phyloP scores from a whole-genome alignment of 352 stramenopile genomes.

The Elongisporangium anandrum region DNA sequence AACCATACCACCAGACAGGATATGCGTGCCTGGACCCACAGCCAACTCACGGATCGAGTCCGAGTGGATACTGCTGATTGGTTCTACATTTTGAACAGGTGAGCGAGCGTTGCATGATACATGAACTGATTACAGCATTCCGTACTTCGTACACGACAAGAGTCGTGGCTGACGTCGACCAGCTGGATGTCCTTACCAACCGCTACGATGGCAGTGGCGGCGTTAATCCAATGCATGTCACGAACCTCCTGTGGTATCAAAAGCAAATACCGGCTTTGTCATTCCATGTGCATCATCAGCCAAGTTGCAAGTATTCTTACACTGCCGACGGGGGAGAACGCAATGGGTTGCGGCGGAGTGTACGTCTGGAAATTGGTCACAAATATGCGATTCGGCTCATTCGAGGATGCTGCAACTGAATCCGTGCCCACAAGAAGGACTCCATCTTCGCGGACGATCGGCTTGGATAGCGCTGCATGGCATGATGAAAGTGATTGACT shows the following conservation, averaged over 20 bases:
- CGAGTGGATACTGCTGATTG: slow-evolving; percentile 54
- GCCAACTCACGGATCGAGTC: slow-evolving; percentile 74
- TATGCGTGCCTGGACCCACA: slow-evolving; percentile 20
- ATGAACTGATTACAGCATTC: not conserved
- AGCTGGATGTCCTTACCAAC: slow-evolving; percentile 73
- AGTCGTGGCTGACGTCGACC: slow-evolving; percentile 30
- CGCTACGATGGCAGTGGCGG: slow-evolving; percentile 40
- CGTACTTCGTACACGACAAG: slow-evolving; percentile 34
- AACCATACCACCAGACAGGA: slow-evolving; percentile 38
- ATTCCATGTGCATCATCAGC: not conserved
- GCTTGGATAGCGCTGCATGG: slow-evolving; percentile 62
- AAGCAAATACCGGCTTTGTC: no score
- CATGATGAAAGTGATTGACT: slow-evolving; percentile 1
- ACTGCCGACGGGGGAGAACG: slow-evolving; percentile 31
- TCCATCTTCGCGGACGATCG: slow-evolving; percentile 69
- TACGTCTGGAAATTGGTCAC: slow-evolving; percentile 40
- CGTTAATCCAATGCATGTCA: slow-evolving; percentile 62
- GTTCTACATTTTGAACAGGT: slow-evolving; percentile 18
- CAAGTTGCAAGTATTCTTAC: slow-evolving; percentile 16
- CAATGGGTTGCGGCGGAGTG: slow-evolving; percentile 13
- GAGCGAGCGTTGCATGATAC: no score
- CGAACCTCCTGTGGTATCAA: slow-evolving; percentile 47
- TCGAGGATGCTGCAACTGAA: not conserved
- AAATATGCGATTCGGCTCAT: slow-evolving; percentile 54
- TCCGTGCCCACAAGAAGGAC: slow-evolving; percentile 70